A percentile compares a stretch with the other conserved stretches of the same genome.
Evolutionary conservation across 768 basidiomycete species (phyloP).

Genomic region (Tylopilus rubrobrunneus): DNA sequence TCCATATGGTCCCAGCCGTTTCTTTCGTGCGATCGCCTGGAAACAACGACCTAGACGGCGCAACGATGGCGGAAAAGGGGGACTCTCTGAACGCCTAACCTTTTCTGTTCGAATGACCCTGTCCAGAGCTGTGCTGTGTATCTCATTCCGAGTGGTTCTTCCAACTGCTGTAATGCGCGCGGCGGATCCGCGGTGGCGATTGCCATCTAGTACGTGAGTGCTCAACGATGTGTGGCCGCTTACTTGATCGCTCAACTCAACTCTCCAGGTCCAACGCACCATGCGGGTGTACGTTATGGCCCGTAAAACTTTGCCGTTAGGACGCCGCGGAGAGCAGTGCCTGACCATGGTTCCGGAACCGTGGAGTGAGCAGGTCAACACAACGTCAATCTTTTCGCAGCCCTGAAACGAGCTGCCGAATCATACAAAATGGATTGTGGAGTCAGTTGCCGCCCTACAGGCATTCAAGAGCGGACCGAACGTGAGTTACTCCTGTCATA

Average conservation of each 20-base stretch:
- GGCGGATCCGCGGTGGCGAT: neutral
- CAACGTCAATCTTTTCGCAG: constrained; percentile 17
- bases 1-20: neutral
- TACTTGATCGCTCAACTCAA: constrained; percentile 1
- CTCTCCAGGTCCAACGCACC: constrained; percentile 5
- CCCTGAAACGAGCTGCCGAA: constrained; percentile 15
- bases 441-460: constrained; percentile 7
- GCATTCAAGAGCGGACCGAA: constrained; percentile 8
- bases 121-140: neutral
- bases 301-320: constrained; percentile 2
- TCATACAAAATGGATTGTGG: neutral
- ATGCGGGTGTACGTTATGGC: constrained; percentile 7
- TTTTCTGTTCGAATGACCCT: constrained; percentile 2
- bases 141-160: neutral
- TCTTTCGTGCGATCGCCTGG: neutral
- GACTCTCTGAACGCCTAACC: neutral
- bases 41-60: neutral
- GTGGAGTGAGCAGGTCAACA: constrained; percentile 21
- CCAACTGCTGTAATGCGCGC: neutral
- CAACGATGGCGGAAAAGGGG: neutral
- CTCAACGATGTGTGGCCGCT: neutral
- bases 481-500: constrained; percentile 17
- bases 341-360: constrained; percentile 19
- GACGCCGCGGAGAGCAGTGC: constrained; percentile 20
- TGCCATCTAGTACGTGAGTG: neutral